phyloP scores from a whole-genome alignment of 2,329 filamentous ascomycete species.

The Cercospora canescens region DNA sequence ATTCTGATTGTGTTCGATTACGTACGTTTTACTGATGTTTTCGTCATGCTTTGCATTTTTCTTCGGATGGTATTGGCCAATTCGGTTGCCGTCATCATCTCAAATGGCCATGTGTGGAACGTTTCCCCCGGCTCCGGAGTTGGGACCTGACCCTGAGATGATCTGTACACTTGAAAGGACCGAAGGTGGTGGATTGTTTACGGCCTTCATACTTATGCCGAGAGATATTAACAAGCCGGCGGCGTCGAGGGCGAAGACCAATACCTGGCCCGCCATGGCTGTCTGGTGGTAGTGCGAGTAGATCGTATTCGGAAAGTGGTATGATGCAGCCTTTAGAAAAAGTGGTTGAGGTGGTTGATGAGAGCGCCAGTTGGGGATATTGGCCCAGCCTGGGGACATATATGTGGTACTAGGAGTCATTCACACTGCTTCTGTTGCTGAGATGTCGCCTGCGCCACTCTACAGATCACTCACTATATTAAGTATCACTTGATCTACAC shows the following conservation, averaged over 20 bases:
- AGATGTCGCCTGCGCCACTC: too few relatives aligned
- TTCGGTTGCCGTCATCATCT: constrained; percentile 3
- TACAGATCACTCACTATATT: too few relatives aligned
- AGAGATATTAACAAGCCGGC: neutral
- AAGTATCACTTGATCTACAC: neutral
- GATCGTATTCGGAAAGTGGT: neutral
- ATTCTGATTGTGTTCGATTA: constrained; percentile 1
- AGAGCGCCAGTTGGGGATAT: neutral
- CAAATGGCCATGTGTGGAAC: constrained; percentile 5
- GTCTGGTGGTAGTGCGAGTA: neutral
- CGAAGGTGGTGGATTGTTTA: neutral
- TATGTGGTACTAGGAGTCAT: too few relatives aligned
- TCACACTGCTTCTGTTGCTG: too few relatives aligned
- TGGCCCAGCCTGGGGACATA: neutral
- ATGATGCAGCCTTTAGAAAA: neutral
- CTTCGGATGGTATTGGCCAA: constrained; percentile 4
- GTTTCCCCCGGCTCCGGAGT: neutral
- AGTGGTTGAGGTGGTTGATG: neutral
- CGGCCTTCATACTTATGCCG: neutral
- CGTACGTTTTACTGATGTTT: neutral
- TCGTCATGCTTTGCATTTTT: constrained; percentile 1
- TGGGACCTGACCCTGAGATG: neutral
- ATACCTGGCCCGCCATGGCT: neutral
- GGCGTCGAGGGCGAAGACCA: neutral
- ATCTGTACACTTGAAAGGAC: neutral